Evolutionary conservation across 1,284 basidiomycete species (phyloP), one percentile per base, ranked within the genome.

Genomic region (Leccinum subfulvum): DNA sequence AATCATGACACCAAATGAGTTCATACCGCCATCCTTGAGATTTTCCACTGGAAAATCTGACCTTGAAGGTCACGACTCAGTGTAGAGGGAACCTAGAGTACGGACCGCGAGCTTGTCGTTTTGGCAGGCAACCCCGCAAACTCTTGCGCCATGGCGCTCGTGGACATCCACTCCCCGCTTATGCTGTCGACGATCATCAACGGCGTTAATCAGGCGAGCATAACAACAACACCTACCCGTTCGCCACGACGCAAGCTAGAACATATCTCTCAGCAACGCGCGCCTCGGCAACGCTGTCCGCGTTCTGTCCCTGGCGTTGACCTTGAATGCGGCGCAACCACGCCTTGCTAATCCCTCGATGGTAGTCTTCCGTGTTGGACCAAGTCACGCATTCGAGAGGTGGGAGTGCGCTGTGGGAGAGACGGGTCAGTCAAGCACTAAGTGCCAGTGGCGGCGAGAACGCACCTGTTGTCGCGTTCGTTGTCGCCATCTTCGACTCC

Each of bases 331-430:
- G 79, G 58, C 69, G 74, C 35, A 87, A 69, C 89, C 89, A 91
- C 13, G 81, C 70, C 65, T 79, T 84, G 67, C 89, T 89, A 47
- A 91, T 83, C 0, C 89, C 90, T 14, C 72, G 74, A n/a, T 81
- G 72, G 66, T 87, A 91, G 64, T 91, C 90, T 72, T 89, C 89
- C 23, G 81, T 78, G 69, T 90, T 86, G 3, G 83, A 78, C 86
- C 88, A 90, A 54, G 78, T 80, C 44, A 87, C 69, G 55, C 70
- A 71, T 10, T 78, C 74, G 1, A 84, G 71, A 3, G 23, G 23
- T 26, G 23, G 23, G 23, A 26, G 23, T 26, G 23, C 23, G 23
- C 23, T 26, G 23, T 26, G 23, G 23, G 23, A 26, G 23, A 26
- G 23, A 26, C 23, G 23, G 1, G 23, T 26, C 23, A 26, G 23